phyloP scores from a whole-genome alignment of 1,284 basidiomycete genomes.

The Marasmius sp. region DNA sequence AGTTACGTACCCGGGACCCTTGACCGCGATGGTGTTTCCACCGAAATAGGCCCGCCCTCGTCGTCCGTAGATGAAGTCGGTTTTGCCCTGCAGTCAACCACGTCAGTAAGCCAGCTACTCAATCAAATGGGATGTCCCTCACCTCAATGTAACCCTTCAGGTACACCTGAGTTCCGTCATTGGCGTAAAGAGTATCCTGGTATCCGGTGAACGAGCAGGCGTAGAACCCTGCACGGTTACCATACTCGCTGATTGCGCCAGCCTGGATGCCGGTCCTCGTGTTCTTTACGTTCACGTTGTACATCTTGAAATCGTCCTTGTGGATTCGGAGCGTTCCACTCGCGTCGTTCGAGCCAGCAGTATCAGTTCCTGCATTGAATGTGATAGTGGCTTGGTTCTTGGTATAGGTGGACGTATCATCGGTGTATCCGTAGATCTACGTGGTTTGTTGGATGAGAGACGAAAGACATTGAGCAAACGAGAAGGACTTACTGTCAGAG shows the following conservation, averaged over 20 bases:
- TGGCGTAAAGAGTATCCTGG: constrained; percentile 33
- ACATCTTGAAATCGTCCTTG: constrained; percentile 51
- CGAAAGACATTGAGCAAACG: neutral
- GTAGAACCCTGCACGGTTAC: constrained; percentile 67
- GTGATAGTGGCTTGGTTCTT: constrained; percentile 17
- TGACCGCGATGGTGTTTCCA: constrained; percentile 43
- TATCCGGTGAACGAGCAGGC: neutral
- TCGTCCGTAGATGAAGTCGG: constrained; percentile 55
- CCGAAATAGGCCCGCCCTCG: constrained; percentile 43
- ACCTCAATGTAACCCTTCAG: constrained; percentile 67
- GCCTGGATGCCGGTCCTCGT: constrained; percentile 54
- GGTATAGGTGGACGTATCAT: constrained; percentile 22
- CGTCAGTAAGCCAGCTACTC: neutral
- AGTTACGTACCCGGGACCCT: constrained; percentile 46
- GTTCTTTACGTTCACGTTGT: constrained; percentile 45
- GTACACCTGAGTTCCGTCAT: constrained; percentile 40
- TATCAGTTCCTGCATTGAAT: constrained; percentile 1
- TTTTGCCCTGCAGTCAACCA: constrained; percentile 44
- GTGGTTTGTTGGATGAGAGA: neutral
- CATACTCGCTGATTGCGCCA: constrained; percentile 71
- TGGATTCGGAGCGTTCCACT: constrained; percentile 51
- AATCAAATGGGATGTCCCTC: constrained; percentile 2
- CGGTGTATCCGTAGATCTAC: constrained; percentile 31
- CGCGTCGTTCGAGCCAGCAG: neutral
- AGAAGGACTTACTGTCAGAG: constrained; percentile 21